A percentile compares a stretch with the other conserved stretches of the same genome.
Evolutionary conservation across 2,329 filamentous ascomycete genomes (phyloP).

Genomic region (Penicillium sp.): DNA sequence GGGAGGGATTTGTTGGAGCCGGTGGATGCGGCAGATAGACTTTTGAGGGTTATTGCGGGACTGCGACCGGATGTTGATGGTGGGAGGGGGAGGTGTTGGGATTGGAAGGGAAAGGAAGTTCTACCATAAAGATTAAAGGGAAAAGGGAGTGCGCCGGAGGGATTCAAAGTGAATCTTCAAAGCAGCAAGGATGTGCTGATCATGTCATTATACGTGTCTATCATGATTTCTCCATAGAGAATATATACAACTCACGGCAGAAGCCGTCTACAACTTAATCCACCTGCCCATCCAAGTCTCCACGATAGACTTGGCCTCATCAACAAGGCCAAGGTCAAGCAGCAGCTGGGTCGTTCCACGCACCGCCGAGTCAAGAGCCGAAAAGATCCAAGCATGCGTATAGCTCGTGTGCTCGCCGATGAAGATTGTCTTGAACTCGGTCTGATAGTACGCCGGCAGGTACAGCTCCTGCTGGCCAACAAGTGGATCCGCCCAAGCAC

Average conservation of each 20-base stretch:
- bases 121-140: conserved; percentile 51
- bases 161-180: no score
- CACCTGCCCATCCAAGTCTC: conserved; percentile 73
- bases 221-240: not conserved
- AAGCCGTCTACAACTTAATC: conserved; percentile 51
- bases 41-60: conserved; percentile 64
- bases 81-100: conserved; percentile 69
- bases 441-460: conserved; percentile 74
- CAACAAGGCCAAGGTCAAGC: conserved; percentile 67
- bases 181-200: not conserved
- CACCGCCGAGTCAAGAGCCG: conserved; percentile 70
- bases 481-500: conserved; percentile 66
- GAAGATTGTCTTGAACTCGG: conserved; percentile 72
- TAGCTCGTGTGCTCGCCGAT: conserved; percentile 73
- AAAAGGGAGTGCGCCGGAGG: no score
- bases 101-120: conserved; percentile 71
- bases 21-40: conserved; percentile 68
- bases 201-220: not conserved
- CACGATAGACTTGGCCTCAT: conserved; percentile 70
- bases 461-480: conserved; percentile 72
- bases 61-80: conserved; percentile 47
- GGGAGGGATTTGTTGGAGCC: conserved; percentile 71
- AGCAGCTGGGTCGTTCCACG: conserved; percentile 69
- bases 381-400: conserved; percentile 65
- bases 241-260: not conserved